Evolutionary conservation across 805 yeast genomes (phyloP).

Genomic region (Metschnikowia peoriensis): DNA sequence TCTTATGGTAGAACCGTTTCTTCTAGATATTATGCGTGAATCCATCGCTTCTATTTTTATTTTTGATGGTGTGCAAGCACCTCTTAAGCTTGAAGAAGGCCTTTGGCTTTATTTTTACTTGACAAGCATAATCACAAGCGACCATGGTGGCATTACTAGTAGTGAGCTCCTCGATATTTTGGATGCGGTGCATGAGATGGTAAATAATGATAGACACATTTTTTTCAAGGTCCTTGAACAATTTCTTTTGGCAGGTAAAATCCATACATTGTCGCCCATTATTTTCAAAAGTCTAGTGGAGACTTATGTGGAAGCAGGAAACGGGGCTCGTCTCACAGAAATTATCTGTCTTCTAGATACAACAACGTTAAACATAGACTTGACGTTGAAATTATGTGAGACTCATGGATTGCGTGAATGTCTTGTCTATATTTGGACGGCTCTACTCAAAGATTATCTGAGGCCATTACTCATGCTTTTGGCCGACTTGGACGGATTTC

Average conservation of each 20-base stretch:
- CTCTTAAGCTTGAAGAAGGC: not conserved
- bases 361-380: constrained; percentile 69
- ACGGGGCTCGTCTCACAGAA: constrained; percentile 57
- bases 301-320: constrained; percentile 38
- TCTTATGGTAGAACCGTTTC: constrained; percentile 46
- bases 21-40: constrained; percentile 57
- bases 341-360: constrained; percentile 69
- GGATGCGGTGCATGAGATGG: constrained; percentile 25
- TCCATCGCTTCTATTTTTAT: constrained; percentile 44
- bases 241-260: constrained; percentile 46
- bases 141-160: constrained; percentile 3
- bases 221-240: constrained; percentile 56
- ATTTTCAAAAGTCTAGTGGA: constrained; percentile 62
- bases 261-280: constrained; percentile 56
- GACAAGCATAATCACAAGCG: constrained; percentile 9
- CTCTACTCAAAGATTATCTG: constrained; percentile 62
- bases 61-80: not conserved
- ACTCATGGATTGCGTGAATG: constrained; percentile 59
- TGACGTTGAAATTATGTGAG: constrained; percentile 62
- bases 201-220: constrained; percentile 27
- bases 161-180: constrained; percentile 16
- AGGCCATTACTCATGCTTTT: constrained; percentile 67
- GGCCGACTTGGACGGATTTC: constrained; percentile 12
- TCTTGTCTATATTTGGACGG: constrained; percentile 68
- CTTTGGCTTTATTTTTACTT: constrained; percentile 19